These are phyloP conservation scores for Coccomyxa sp. DNA, from an alignment of 139 green algal genomes.

Conservation along the genomic window DNA sequence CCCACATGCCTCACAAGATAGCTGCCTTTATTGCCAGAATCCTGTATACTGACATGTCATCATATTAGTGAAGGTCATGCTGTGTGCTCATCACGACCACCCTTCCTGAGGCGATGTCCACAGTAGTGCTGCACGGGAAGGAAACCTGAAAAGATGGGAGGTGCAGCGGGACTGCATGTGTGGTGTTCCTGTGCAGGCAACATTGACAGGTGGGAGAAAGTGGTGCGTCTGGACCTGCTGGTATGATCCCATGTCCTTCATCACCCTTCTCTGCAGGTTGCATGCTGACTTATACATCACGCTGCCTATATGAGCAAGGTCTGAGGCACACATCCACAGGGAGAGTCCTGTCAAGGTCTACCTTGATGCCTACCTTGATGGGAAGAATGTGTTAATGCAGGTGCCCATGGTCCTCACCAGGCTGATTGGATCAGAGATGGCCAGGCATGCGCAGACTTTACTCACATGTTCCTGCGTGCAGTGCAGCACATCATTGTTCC, in stretches of 20 bases:
- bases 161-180: background rate
- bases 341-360: too few species aligned
- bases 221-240: background rate
- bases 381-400: too few species aligned
- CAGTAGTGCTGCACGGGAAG: background rate
- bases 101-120: background rate
- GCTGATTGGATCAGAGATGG: background rate
- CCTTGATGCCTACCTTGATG: too few species aligned
- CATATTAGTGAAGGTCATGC: background rate
- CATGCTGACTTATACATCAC: too few species aligned
- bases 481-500: too few species aligned
- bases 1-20: too few species aligned
- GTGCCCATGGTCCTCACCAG: background rate
- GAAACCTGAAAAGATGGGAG: background rate
- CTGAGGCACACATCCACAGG: too few species aligned
- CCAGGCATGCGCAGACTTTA: background rate
- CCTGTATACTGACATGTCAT: background rate
- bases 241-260: too few species aligned
- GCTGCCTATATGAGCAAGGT: too few species aligned
- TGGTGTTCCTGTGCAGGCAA: background rate
- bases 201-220: background rate
- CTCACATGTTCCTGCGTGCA: too few species aligned
- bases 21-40: background rate
- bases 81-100: background rate
- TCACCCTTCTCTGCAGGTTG: too few species aligned